phyloP scores from a whole-genome alignment of 2,329 filamentous ascomycete genomes.

The Aspergillus pseudoglaucus region DNA sequence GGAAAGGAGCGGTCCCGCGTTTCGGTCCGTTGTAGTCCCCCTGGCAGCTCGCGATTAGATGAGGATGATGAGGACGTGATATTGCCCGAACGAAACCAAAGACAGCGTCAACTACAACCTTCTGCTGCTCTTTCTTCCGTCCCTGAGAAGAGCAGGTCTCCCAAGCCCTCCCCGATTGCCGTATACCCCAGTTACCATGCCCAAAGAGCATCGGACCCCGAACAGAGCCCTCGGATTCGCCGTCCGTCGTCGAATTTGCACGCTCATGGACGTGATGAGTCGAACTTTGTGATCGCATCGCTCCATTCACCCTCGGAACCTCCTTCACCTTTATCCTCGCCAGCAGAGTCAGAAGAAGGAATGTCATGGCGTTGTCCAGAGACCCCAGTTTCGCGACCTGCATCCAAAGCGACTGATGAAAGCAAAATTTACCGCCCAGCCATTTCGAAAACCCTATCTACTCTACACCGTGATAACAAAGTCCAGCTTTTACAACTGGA shows the following conservation, averaged over 20 bases:
- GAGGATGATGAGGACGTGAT: constrained; percentile 5
- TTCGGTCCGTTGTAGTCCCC: constrained; percentile 16
- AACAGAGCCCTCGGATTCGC: constrained; percentile 3
- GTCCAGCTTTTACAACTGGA: constrained; percentile 31
- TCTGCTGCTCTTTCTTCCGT: background rate
- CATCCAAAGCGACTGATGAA: constrained; percentile 29
- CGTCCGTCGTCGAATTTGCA: constrained; percentile 14
- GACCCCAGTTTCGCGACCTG: constrained; percentile 30
- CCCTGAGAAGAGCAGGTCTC: constrained; percentile 4
- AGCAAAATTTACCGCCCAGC: constrained; percentile 23
- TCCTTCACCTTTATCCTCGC: constrained; percentile 16
- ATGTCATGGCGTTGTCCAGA: constrained; percentile 27
- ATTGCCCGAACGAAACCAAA: constrained; percentile 3
- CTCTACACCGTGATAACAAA: constrained; percentile 25
- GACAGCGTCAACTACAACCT: background rate
- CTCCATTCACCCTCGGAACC: background rate
- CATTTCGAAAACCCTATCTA: constrained; percentile 29
- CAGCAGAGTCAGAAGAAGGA: constrained; percentile 27
- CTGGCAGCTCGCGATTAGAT: constrained; percentile 8
- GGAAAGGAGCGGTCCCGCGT: constrained; percentile 56
- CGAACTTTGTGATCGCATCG: constrained; percentile 14
- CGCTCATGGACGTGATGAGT: constrained; percentile 14
- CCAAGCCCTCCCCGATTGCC: constrained; percentile 3
- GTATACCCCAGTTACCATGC: constrained; percentile 2
- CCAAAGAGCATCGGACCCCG: constrained; percentile 1